Evolutionary conservation across 345 rosid genomes (phyloP).

Genomic region (Nephelium lappaceum): DNA sequence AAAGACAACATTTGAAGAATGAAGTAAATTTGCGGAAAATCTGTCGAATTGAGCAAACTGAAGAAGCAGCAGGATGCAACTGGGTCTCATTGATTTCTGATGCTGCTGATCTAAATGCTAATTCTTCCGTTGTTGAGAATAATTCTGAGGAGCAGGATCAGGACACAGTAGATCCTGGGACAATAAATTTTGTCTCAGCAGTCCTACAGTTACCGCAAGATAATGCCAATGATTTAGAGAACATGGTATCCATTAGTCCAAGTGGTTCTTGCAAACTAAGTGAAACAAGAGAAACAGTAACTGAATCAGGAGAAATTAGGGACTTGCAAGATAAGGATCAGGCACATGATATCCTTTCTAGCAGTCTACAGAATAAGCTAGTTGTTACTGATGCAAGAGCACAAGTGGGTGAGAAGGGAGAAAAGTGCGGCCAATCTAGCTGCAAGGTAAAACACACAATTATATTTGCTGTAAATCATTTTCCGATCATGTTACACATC

Average conservation of each 20-base stretch:
- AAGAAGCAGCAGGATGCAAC: slow-evolving; percentile 35
- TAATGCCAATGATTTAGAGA: slow-evolving; percentile 17
- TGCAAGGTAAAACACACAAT: slow-evolving; percentile 44
- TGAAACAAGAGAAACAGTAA: slow-evolving; percentile 25
- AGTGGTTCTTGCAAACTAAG: slow-evolving; percentile 20
- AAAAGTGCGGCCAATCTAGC: slow-evolving; percentile 28
- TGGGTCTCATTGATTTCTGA: slow-evolving; percentile 40
- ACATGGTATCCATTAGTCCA: slow-evolving; percentile 18
- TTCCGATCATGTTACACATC: background rate
- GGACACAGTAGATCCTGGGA: slow-evolving; percentile 37
- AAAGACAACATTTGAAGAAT: slow-evolving; percentile 24
- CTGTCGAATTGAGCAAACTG: slow-evolving; percentile 28
- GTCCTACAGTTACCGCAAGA: slow-evolving; percentile 41
- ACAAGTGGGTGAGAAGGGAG: slow-evolving; percentile 36
- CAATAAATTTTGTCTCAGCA: slow-evolving; percentile 38
- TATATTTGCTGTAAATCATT: background rate
- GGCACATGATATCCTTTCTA: slow-evolving; percentile 35
- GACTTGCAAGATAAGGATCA: slow-evolving; percentile 26
- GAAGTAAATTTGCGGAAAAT: slow-evolving; percentile 46
- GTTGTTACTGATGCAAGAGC: slow-evolving; percentile 29
- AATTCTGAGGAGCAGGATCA: slow-evolving; percentile 29
- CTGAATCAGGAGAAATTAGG: slow-evolving; percentile 17
- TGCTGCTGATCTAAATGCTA: slow-evolving; percentile 33
- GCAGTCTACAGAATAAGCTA: slow-evolving; percentile 25
- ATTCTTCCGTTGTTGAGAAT: slow-evolving; percentile 29